These are phyloP conservation scores for Heteromeles arbutifolia DNA, from an alignment of 306 rosid genomes.

Conservation along the genomic window DNA sequence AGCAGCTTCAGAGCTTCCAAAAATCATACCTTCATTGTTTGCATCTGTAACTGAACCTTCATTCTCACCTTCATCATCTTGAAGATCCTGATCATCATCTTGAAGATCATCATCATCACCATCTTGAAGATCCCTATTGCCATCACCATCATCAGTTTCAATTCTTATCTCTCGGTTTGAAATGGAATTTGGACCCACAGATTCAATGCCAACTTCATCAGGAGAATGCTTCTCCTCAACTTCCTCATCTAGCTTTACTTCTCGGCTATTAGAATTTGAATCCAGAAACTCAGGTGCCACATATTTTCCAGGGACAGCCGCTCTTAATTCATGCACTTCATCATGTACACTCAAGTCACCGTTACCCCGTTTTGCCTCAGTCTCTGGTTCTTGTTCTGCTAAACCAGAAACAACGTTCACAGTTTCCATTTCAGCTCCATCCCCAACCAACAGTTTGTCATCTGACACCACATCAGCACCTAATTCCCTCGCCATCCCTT, in stretches of 20 bases:
- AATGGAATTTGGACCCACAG: not conserved
- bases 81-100: not conserved
- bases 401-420: constrained; percentile 3
- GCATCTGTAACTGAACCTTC: constrained; percentile 44
- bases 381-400: constrained; percentile 5
- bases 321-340: constrained; percentile 20
- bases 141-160: not conserved
- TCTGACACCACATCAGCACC: not conserved
- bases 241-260: constrained; percentile 24
- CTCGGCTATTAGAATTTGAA: constrained; percentile 17
- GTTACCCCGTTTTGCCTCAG: constrained; percentile 5
- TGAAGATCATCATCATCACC: not conserved
- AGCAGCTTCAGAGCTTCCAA: constrained; percentile 69
- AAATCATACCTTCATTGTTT: constrained; percentile 51
- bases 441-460: not conserved
- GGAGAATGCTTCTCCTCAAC: constrained; percentile 24
- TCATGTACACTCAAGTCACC: constrained; percentile 4
- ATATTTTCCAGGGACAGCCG: constrained; percentile 13
- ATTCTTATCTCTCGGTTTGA: not conserved
- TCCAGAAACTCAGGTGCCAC: constrained; percentile 19
- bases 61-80: constrained; percentile 31
- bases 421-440: not conserved
- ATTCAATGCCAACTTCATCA: constrained; percentile 26
- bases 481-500: not conserved
- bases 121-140: not conserved